Evolutionary conservation across 75 land plant species (phyloP).

Genomic region (Picea sitchensis): DNA sequence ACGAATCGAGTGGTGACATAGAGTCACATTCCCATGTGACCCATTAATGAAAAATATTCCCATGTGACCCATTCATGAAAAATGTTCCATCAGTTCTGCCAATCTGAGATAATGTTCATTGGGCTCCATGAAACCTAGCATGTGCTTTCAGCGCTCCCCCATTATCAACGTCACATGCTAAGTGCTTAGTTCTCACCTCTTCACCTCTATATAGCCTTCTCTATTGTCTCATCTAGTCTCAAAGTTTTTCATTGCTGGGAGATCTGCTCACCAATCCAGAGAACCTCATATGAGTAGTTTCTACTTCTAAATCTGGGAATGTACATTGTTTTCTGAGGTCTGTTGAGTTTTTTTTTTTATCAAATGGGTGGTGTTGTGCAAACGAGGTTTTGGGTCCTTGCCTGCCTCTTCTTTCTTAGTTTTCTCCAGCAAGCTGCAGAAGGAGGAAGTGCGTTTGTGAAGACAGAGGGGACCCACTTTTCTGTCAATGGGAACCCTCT

Average conservation of each 20-base stretch:
- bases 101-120: background rate
- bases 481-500: constrained; percentile 47
- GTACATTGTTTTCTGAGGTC: background rate
- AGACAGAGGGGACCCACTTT: constrained; percentile 38
- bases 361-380: background rate
- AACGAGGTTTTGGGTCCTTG: background rate
- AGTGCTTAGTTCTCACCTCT: background rate
- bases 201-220: background rate
- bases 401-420: background rate
- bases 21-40: constrained; percentile 5
- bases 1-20: background rate
- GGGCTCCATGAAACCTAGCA: background rate
- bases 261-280: background rate
- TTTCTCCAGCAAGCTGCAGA: constrained; percentile 10
- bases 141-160: too few relatives aligned
- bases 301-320: background rate
- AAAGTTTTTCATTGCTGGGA: background rate
- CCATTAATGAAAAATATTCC: too few relatives aligned
- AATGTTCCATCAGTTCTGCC: background rate
- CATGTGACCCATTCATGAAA: constrained; percentile 3
- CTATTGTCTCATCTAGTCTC: background rate
- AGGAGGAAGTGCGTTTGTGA: constrained; percentile 29
- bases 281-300: background rate
- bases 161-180: too few relatives aligned
- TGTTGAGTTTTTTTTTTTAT: background rate